A percentile compares a stretch with the other conserved stretches of the same genome.
phyloP scores from a whole-genome alignment of 1,139 yeast species.

The Hyphopichia burtonii region DNA sequence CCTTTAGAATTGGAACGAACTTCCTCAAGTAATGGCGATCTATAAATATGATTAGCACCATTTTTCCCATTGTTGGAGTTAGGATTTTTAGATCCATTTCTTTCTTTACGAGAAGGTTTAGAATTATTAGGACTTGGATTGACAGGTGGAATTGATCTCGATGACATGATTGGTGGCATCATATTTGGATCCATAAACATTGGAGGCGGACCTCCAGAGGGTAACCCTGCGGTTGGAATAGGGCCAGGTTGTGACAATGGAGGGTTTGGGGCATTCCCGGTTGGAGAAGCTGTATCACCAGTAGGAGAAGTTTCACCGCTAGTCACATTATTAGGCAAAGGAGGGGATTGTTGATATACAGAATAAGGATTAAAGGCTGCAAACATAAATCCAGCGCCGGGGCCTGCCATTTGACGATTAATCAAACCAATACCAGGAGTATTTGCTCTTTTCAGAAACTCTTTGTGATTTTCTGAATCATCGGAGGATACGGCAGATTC shows the following conservation, averaged over 20 bases:
- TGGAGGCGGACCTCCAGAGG: constrained; percentile 3
- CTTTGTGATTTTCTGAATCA: constrained; percentile 2
- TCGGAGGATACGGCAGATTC: background rate
- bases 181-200: constrained; percentile 1
- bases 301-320: constrained; percentile 7
- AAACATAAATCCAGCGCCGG: constrained; percentile 40
- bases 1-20: constrained; percentile 69
- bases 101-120: background rate
- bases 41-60: constrained; percentile 49
- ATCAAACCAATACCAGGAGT: constrained; percentile 44
- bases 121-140: background rate
- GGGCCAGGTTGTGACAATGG: constrained; percentile 2
- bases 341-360: constrained; percentile 36
- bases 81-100: background rate
- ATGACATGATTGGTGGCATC: background rate
- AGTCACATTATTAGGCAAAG: constrained; percentile 15
- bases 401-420: constrained; percentile 31
- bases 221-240: constrained; percentile 1
- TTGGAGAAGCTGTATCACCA: constrained; percentile 4
- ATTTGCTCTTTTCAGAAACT: constrained; percentile 9
- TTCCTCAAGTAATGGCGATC: constrained; percentile 84
- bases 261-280: constrained; percentile 8
- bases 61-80: constrained; percentile 5
- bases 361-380: constrained; percentile 52
- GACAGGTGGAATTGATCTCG: background rate